Evolutionary conservation across 2,329 filamentous ascomycete species (phyloP).

Genomic region (Whalleya microplaca): DNA sequence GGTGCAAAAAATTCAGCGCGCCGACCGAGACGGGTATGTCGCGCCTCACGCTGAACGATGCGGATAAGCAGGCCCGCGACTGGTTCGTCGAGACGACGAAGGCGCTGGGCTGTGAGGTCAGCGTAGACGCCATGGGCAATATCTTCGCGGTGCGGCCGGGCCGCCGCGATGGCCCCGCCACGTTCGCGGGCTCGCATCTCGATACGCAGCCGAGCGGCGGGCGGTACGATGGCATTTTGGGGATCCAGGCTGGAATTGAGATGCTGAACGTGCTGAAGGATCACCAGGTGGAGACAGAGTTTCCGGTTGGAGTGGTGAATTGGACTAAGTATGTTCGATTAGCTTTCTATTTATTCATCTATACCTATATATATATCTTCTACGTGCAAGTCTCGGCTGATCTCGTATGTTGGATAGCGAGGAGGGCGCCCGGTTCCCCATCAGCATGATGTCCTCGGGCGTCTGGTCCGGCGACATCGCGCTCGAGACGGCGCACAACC

Average conservation of each 20-base stretch:
- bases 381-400: too few relatives aligned
- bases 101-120: slow-evolving; percentile 67
- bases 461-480: slow-evolving; percentile 76
- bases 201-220: slow-evolving; percentile 69
- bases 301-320: slow-evolving; percentile 74
- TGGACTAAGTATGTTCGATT: slow-evolving; percentile 64
- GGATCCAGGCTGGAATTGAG: slow-evolving; percentile 74
- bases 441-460: slow-evolving; percentile 73
- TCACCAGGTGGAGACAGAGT: slow-evolving; percentile 68
- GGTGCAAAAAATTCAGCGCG: slow-evolving; percentile 38
- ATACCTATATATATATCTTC: too few relatives aligned
- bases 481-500: slow-evolving; percentile 60
- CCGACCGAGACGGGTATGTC: slow-evolving; percentile 76
- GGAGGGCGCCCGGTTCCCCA: slow-evolving; percentile 79
- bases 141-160: slow-evolving; percentile 76
- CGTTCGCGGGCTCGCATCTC: slow-evolving; percentile 71
- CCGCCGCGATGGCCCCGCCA: slow-evolving; percentile 59
- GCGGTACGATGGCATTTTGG: slow-evolving; percentile 77
- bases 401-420: slow-evolving; percentile 53
- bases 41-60: slow-evolving; percentile 70
- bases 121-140: slow-evolving; percentile 77
- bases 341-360: not conserved
- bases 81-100: slow-evolving; percentile 73
- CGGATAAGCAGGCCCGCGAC: slow-evolving; percentile 71
- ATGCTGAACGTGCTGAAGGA: slow-evolving; percentile 71